These are phyloP conservation scores for Fusarium ambrosium DNA, from an alignment of 2,329 filamentous ascomycete species.

Conservation along the genomic window DNA sequence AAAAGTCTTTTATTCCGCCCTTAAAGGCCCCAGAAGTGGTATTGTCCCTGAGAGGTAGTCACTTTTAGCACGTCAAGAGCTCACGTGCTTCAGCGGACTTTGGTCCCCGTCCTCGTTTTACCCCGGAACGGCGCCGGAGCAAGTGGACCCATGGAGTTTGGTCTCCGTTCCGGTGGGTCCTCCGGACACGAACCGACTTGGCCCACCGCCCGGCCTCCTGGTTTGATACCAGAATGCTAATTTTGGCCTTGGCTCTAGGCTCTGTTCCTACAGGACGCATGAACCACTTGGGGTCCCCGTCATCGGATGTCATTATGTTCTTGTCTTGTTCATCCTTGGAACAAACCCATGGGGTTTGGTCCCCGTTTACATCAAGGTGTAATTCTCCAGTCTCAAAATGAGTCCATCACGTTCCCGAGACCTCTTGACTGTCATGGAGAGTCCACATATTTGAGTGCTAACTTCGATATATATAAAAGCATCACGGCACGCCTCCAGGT, in stretches of 20 bases:
- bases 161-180: neutral
- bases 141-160: constrained; percentile 2
- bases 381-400: neutral
- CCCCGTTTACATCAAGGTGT: neutral
- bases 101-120: neutral
- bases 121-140: neutral
- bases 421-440: neutral
- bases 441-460: neutral
- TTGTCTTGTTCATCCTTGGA: neutral
- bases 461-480: neutral
- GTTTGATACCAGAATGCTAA: neutral
- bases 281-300: neutral
- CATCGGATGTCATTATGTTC: neutral
- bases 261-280: neutral
- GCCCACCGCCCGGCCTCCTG: neutral
- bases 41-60: neutral
- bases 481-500: neutral
- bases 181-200: neutral
- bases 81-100: constrained; percentile 6
- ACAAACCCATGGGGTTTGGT: constrained; percentile 4
- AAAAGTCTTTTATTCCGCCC: neutral
- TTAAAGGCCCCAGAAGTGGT: neutral
- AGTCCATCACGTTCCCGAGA: neutral
- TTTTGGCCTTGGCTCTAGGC: neutral
- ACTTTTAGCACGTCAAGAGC: neutral